phyloP scores from a whole-genome alignment of 148 eudicot genomes.

The Diospyros lotus region DNA sequence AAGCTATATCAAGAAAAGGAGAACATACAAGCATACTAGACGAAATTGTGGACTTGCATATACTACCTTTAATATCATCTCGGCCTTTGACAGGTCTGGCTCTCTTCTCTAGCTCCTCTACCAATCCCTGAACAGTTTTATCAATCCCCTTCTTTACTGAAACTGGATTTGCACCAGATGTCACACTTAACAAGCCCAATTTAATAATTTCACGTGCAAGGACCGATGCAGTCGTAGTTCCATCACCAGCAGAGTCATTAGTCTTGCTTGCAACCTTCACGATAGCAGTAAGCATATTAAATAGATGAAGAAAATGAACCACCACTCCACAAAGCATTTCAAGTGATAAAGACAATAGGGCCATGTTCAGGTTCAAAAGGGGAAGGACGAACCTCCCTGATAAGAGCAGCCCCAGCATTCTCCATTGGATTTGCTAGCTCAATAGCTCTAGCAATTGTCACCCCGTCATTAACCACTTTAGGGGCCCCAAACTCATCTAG shows the following conservation, averaged over 20 bases:
- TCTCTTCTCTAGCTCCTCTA: conserved; percentile 75
- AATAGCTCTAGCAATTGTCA: conserved; percentile 94
- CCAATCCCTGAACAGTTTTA: conserved; percentile 72
- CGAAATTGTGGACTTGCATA: not conserved
- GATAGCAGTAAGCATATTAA: not conserved
- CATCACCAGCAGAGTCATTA: conserved; percentile 98
- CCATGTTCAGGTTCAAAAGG: not conserved
- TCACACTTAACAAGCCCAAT: conserved; percentile 78
- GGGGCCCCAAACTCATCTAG: conserved; percentile 90
- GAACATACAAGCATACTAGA: not conserved
- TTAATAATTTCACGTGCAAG: conserved; percentile 92
- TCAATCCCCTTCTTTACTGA: conserved; percentile 93
- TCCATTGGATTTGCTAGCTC: conserved; percentile 97
- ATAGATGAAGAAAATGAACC: no score
- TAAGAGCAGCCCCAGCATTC: conserved; percentile 95
- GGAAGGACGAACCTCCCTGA: conserved; percentile 62
- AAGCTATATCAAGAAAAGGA: not conserved
- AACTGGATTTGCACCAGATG: conserved; percentile 97
- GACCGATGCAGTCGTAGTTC: conserved; percentile 92
- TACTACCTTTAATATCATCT: conserved; percentile 82
- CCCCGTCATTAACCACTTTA: conserved; percentile 94
- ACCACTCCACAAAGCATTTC: not conserved
- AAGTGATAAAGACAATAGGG: not conserved
- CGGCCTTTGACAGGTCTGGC: conserved; percentile 94
- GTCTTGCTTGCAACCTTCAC: conserved; percentile 90